Evolutionary conservation across 176 grass and related monocot species (phyloP), one percentile per base, ranked within the genome.

Genomic region (Bolboschoenus planiculmis): DNA sequence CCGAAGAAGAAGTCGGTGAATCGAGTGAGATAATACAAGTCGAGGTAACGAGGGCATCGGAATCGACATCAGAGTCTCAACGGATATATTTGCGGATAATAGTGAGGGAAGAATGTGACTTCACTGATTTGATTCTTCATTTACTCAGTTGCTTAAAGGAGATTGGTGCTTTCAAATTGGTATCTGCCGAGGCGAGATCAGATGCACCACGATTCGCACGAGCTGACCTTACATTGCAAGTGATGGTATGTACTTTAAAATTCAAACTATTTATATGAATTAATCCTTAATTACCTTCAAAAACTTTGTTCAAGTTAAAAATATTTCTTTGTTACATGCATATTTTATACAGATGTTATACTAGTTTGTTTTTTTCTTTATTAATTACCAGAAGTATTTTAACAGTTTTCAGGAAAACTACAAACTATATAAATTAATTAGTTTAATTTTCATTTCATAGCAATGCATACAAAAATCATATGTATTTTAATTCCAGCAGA

Each of bases 81-180:
- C 35, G 13, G 5, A 83, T 88, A 2, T 43, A 79, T 10, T 85
- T 97, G n/a, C 90, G 53, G 24, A 86, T 97, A 53, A n/a, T 4
- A 21, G 30, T 84, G 57, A 79, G 84, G 15, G 46, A 87, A 31
- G 36, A 80, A 14, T 86, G 79, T 42, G 83, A 85, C 56, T 83
- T 82, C 68, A 85, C 78, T 27, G 89, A 89, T 66, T 65, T 91
- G 51, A 73, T 88, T 79, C 39, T 97, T 11, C 78, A 57, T 59
- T 82, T 82, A 16, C 83, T 93, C 77, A 59, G 86, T 58, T 90
- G 91, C 83, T 84, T 97, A 31, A 91, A 84, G 60, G 77, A 86
- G 2, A 86, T 85, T 4, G 81, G 62, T 40, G 79, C 56, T 66
- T 78, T 91, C 63, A 86, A 21, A 83, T 63, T 93, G 85, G 71